phyloP scores from a whole-genome alignment of 805 yeast genomes.

The Candida chauliodis region DNA sequence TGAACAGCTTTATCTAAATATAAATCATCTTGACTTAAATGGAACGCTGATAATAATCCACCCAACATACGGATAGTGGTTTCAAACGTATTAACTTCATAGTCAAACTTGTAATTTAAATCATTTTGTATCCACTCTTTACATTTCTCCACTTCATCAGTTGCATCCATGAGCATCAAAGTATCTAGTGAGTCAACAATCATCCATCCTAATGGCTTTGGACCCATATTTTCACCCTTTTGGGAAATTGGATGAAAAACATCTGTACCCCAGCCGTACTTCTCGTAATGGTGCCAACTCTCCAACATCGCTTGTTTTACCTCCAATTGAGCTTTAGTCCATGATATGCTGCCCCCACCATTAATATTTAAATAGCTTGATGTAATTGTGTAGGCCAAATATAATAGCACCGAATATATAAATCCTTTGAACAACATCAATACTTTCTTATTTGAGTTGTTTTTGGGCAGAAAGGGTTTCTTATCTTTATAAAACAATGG shows the following conservation, averaged over 20 bases:
- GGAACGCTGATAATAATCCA: conserved; percentile 81
- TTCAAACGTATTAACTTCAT: conserved; percentile 79
- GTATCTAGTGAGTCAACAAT: conserved; percentile 87
- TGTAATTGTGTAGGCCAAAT: conserved; percentile 29
- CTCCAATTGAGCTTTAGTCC: conserved; percentile 50
- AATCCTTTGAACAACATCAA: conserved; percentile 43
- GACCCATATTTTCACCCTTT: conserved; percentile 70
- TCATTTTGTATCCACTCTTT: conserved; percentile 71
- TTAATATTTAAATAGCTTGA: conserved; percentile 4
- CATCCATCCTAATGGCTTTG: conserved; percentile 86
- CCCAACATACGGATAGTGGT: conserved; percentile 95
- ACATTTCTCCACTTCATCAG: conserved; percentile 61
- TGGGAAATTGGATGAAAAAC: conserved; percentile 67
- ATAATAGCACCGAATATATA: conserved; percentile 37
- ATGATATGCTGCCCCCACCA: conserved; percentile 15
- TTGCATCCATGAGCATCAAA: conserved; percentile 67
- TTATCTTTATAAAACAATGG: conserved; percentile 37
- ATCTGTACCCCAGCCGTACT: conserved; percentile 83
- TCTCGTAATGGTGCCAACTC: conserved; percentile 74
- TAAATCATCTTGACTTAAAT: conserved; percentile 63
- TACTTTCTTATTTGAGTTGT: conserved; percentile 12
- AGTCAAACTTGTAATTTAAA: conserved; percentile 67
- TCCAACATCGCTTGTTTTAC: conserved; percentile 68
- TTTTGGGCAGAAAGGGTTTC: conserved; percentile 9
- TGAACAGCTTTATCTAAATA: conserved; percentile 76